phyloP scores from a whole-genome alignment of 192 early-diverging fungal genomes.

The Coemansia sp. region DNA sequence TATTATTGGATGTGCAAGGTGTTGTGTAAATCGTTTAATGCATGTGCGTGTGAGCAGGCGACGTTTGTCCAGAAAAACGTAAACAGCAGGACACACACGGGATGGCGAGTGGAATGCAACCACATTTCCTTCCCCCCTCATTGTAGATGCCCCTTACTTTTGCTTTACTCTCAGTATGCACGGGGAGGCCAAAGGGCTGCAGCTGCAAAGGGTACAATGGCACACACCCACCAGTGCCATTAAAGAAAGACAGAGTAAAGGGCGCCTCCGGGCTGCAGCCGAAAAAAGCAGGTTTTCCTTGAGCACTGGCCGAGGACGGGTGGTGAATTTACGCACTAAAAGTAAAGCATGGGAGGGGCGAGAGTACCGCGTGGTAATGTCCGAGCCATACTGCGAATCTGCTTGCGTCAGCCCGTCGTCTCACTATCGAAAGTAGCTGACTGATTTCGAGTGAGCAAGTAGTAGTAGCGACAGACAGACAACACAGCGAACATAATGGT shows the following conservation, averaged over 20 bases:
- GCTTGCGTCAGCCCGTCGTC: conserved; percentile 10
- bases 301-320: neutral
- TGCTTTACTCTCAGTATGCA: neutral
- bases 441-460: too few species aligned
- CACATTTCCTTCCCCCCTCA: neutral
- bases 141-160: conserved; percentile 4
- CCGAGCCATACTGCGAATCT: conserved; percentile 8
- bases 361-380: neutral
- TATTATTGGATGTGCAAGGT: conserved; percentile 3
- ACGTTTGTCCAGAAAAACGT: neutral
- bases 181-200: conserved; percentile 6
- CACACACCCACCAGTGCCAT: neutral
- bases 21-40: conserved; percentile 12
- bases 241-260: conserved; percentile 2
- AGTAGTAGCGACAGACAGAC: neutral
- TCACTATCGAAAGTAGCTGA: neutral
- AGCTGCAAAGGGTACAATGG: neutral
- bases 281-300: conserved; percentile 6
- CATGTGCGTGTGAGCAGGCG: conserved; percentile 9
- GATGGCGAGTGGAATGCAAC: conserved; percentile 1
- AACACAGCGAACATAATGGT: neutral
- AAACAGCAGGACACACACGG: conserved; percentile 5
- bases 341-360: neutral
- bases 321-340: conserved; percentile 12
- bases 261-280: conserved; percentile 5